Evolutionary conservation across 805 yeast species (phyloP), one percentile per base, ranked within the genome.

Genomic region (Wickerhamiella sergipiensis): DNA sequence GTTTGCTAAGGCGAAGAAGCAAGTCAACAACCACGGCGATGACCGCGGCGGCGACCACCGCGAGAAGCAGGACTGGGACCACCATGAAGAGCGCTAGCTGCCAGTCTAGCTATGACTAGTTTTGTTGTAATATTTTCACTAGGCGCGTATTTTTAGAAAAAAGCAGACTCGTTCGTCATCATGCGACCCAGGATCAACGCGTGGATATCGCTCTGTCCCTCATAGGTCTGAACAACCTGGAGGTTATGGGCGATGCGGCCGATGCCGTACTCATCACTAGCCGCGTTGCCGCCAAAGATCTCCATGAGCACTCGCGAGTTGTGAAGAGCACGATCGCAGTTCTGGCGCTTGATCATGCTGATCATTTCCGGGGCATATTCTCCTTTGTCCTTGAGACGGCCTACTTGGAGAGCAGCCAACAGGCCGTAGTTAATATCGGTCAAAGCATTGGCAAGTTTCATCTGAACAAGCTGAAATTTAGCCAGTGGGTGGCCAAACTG

Each of bases 171-270:
- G 1, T 74, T 74, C 5, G 74, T 71, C 26, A 70, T 68, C 18
- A 70, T 72, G 33, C 74, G 55, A 21, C 74, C 74, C 12, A 70
- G 58, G 39, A 67, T 69, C 42, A 69, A 56, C 42, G 67, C 71
- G 53, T 70, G 74, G 51, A 70, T 70, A 50, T 70, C 74, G 51
- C 71, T 66, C 55, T 70, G 74, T 26, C 74, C 74, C 58, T 70
- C 74, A 51, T 68, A 70, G n/a, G 74, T 70, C 58, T 71, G 74
- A 23, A 68, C 72, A 6, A 70, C 73, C 59, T 64, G 71, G 47
- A 70, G 59, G 54, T 70, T 70, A 45, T 67, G 69, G 22, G 71
- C 71, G 48, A 71, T 67, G 48, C 74, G 58, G 24, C 69, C 70
- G 51, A 70, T 70, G 47, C 66, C 71, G 52, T 71, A 70, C 61